Conservation (phyloP, 2,329 filamentous ascomycete genomes). For the Metarhizium robertsii region DNA sequence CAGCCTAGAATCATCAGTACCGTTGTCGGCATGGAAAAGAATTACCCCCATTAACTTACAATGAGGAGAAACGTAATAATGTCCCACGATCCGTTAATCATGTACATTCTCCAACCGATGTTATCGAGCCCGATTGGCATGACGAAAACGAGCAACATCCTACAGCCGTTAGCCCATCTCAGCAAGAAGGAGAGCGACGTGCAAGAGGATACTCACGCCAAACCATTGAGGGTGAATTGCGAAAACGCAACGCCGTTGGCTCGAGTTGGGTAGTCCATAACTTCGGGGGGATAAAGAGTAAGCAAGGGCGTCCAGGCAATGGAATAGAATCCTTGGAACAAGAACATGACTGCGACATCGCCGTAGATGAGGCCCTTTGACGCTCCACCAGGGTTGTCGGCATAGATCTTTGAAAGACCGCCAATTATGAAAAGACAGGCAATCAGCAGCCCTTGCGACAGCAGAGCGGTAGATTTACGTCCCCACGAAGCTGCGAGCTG, state of each 20-base stretch:
- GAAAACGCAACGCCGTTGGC: conserved; percentile 24
- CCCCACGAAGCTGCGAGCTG: conserved; percentile 31
- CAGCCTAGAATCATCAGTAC: conserved; percentile 2
- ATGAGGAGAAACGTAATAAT: conserved; percentile 12
- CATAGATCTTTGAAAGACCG: conserved; percentile 30
- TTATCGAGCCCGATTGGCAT: conserved; percentile 13
- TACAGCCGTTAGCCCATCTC: neutral
- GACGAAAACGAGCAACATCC: conserved; percentile 11
- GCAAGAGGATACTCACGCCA: conserved; percentile 6
- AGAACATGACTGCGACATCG: conserved; percentile 20
- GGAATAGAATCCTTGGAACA: conserved; percentile 18
- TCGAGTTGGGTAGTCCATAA: conserved; percentile 19
- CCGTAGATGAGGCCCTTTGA: conserved; percentile 22
- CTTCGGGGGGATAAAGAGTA: conserved; percentile 18
- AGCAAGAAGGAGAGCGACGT: neutral
- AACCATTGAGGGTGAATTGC: conserved; percentile 5
- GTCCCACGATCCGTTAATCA: conserved; percentile 17
- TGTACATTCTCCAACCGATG: conserved; percentile 17
- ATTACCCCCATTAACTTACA: neutral
- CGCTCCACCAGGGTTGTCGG: conserved; percentile 7
- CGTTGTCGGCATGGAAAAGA: too few relatives aligned
- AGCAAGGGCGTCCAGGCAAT: conserved; percentile 19
- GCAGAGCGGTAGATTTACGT: conserved; percentile 31
- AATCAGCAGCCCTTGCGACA: conserved; percentile 27
- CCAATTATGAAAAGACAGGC: conserved; percentile 24